A percentile compares a stretch with the other conserved stretches of the same genome.
These are phyloP conservation scores for Arctium lappa DNA, from an alignment of 129 eudicot species.

Conservation along the genomic window DNA sequence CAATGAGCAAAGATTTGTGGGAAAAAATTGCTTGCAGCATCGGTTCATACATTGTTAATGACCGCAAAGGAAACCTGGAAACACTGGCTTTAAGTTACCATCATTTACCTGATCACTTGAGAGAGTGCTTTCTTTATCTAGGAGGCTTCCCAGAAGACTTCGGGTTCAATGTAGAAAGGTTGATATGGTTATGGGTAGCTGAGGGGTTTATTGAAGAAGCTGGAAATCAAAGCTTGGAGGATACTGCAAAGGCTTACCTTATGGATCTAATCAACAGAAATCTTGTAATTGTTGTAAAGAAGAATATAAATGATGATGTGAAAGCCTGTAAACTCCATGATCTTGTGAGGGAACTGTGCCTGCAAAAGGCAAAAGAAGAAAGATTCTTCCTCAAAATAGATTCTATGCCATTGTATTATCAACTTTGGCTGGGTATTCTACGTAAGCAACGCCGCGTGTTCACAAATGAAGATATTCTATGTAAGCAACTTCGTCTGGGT, in stretches of 20 bases:
- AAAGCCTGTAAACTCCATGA: neutral
- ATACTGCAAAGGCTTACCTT: too few species aligned
- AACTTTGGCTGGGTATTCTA: neutral
- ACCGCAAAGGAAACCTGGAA: conserved; percentile 1
- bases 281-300: too few species aligned
- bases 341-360: neutral
- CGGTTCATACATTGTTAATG: conserved; percentile 15
- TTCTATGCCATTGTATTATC: neutral
- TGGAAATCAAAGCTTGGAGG: too few species aligned
- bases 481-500: too few species aligned
- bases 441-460: neutral
- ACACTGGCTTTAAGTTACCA: neutral
- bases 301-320: neutral
- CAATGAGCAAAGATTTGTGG: neutral
- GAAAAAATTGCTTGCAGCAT: conserved; percentile 5
- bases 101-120: too few species aligned
- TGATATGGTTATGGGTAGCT: too few species aligned
- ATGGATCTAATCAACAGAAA: too few species aligned
- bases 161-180: too few species aligned
- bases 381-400: neutral
- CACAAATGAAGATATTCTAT: too few species aligned
- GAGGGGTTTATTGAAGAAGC: too few species aligned
- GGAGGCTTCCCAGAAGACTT: too few species aligned
- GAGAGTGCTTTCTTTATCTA: too few species aligned
- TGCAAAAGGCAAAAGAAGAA: neutral